Evolutionary conservation across 768 basidiomycete genomes (phyloP).

Genomic region (Pisolithus marmoratus): DNA sequence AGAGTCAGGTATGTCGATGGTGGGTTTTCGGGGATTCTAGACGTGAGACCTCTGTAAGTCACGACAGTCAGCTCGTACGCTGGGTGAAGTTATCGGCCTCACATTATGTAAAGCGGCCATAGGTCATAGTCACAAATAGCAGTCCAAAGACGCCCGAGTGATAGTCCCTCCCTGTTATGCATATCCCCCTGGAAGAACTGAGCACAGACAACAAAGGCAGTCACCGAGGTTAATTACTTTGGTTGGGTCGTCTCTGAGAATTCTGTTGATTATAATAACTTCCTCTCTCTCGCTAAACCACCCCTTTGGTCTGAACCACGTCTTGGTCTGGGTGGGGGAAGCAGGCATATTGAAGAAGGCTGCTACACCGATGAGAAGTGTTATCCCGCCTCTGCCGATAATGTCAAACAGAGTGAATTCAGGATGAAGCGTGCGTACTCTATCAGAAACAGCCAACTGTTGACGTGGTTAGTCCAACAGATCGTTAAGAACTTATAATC

Average conservation of each 20-base stretch:
- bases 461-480: not conserved
- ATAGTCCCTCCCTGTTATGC: slow-evolving; percentile 64
- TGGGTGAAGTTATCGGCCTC: not conserved
- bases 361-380: slow-evolving; percentile 45
- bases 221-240: slow-evolving; percentile 31
- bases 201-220: not conserved
- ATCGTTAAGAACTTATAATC: not conserved
- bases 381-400: slow-evolving; percentile 37
- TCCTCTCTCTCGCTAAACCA: slow-evolving; percentile 65
- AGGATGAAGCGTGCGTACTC: slow-evolving; percentile 39
- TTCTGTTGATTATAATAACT: slow-evolving; percentile 50
- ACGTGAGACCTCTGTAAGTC: slow-evolving; percentile 41
- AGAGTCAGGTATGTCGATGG: slow-evolving; percentile 56
- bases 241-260: slow-evolving; percentile 60
- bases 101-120: slow-evolving; percentile 62
- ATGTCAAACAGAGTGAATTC: slow-evolving; percentile 27
- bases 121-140: slow-evolving; percentile 58
- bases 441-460: slow-evolving; percentile 53
- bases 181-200: slow-evolving; percentile 43
- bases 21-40: slow-evolving; percentile 43
- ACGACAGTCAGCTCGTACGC: not conserved
- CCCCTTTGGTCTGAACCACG: slow-evolving; percentile 53
- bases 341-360: slow-evolving; percentile 58
- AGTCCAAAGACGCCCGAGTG: slow-evolving; percentile 43
- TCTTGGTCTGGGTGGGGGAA: slow-evolving; percentile 53